Evolutionary conservation across 495 filamentous ascomycete species (phyloP), one percentile per base, ranked within the genome.

Genomic region (Lichenothelia convexa): DNA sequence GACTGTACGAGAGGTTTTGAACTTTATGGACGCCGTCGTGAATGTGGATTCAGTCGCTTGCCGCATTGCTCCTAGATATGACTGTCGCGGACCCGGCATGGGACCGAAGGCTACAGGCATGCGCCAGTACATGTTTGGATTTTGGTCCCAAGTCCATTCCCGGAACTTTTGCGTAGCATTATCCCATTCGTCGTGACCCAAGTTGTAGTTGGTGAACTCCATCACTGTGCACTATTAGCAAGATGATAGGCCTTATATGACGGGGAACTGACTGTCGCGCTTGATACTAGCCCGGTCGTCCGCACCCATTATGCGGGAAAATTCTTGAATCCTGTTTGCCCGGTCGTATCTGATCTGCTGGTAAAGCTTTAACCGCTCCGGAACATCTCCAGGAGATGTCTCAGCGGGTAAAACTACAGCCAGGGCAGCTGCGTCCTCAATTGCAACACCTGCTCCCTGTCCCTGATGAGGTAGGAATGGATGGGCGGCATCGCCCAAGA

Each of bases 401-500:
- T 60, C 64, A 11, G 41, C 8, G 0, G 65, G 64, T 3, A 78
- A 55, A 1, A 76, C 46, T 11, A 61, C 58, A 5, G 60, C 63
- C 1, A 78, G 53, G 4, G 66, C 57, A 0, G 68, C 64, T 3
- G 65, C 71, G 42, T 78, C 72, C 46, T 80, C 72, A 21, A 57
- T 55, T 8, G 52, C 54, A 32, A 42, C 35, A 8, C 37, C 54
- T 11, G 47, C 54, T n/a, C 52, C 52, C 44, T 57, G 54, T 8
- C 52, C 54, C 40, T 55, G 54, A 40, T 54, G 41, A 37, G 35
- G 39, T n/a, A 43, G 1, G 45, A 76, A 74, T 4, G 71, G 72
- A 53, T 78, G 73, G 19, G 67, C 71, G 0, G 73, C 66, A 59
- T 78, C 74, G 2, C 74, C 73, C 3, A 79, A 33, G 0, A 73